These are phyloP conservation scores for Monosporascus sp. DNA, from an alignment of 2,329 filamentous ascomycete species.

Conservation along the genomic window DNA sequence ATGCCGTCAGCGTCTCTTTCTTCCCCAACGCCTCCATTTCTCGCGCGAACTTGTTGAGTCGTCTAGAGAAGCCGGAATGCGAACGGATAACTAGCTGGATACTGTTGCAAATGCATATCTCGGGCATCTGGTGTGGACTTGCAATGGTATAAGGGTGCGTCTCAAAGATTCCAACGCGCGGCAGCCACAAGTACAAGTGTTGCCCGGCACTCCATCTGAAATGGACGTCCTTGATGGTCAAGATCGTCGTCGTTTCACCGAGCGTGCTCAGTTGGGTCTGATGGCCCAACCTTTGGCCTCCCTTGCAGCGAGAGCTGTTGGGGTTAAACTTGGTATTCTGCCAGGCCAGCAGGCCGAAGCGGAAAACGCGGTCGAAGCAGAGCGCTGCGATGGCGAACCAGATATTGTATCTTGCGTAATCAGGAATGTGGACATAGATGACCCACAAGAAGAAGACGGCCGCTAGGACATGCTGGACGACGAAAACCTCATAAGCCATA, in stretches of 20 bases:
- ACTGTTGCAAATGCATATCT: constrained; percentile 51
- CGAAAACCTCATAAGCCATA: constrained; percentile 65
- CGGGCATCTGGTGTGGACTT: constrained; percentile 44
- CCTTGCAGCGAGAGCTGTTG: constrained; percentile 37
- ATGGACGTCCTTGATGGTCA: constrained; percentile 55
- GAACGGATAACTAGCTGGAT: constrained; percentile 53
- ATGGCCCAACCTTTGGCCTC: constrained; percentile 46
- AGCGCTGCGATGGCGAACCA: constrained; percentile 62
- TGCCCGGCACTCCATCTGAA: constrained; percentile 56
- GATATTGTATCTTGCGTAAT: constrained; percentile 53
- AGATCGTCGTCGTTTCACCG: constrained; percentile 46
- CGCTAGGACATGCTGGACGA: constrained; percentile 60
- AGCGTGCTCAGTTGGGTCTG: constrained; percentile 42
- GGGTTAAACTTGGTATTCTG: constrained; percentile 44
- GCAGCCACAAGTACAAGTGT: constrained; percentile 57
- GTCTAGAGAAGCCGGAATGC: constrained; percentile 51
- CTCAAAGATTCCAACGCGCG: constrained; percentile 47
- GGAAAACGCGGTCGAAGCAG: constrained; percentile 55
- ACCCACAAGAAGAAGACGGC: constrained; percentile 58
- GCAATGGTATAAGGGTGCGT: constrained; percentile 59
- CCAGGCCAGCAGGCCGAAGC: constrained; percentile 42
- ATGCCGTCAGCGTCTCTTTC: constrained; percentile 34
- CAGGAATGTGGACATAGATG: constrained; percentile 58
- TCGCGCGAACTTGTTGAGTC: constrained; percentile 42
- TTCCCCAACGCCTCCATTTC: constrained; percentile 25